Evolutionary conservation across 176 grass and related monocot species (phyloP).

Genomic region (Calamus simplicifolius): DNA sequence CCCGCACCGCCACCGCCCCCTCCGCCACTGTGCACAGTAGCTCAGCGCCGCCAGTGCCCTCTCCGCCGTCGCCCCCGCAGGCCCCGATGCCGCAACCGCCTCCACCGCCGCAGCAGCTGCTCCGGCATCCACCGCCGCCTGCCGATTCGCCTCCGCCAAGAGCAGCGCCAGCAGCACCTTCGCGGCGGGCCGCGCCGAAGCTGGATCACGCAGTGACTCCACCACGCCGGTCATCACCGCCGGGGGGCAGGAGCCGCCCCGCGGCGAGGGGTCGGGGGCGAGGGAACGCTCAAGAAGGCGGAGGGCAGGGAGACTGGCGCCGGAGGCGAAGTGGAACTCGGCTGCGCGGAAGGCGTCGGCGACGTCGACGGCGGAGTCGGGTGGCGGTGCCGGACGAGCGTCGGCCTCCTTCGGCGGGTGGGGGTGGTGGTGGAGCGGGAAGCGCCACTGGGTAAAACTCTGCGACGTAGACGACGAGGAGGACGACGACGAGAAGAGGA

Average conservation of each 20-base stretch:
- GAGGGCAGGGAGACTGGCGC: constrained; percentile 37
- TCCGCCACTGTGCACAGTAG: constrained; percentile 66
- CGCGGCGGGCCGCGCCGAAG: constrained; percentile 43
- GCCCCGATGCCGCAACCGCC: constrained; percentile 57
- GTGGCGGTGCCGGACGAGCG: background rate
- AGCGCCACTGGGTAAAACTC: constrained; percentile 81
- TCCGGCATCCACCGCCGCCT: constrained; percentile 44
- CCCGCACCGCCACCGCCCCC: constrained; percentile 38
- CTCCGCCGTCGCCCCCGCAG: constrained; percentile 60
- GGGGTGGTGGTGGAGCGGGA: constrained; percentile 55
- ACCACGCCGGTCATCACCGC: constrained; percentile 46
- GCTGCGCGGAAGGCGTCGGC: constrained; percentile 15
- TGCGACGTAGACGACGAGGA: constrained; percentile 66
- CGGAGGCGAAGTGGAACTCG: constrained; percentile 38
- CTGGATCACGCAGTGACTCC: constrained; percentile 40
- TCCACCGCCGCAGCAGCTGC: constrained; percentile 58
- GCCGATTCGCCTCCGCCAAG: constrained; percentile 42
- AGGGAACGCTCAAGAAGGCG: constrained; percentile 42
- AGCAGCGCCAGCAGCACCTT: constrained; percentile 61
- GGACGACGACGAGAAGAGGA: constrained; percentile 37
- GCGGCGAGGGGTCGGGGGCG: constrained; percentile 15
- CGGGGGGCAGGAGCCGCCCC: constrained; percentile 18
- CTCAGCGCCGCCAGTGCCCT: constrained; percentile 77
- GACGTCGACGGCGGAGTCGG: constrained; percentile 25
- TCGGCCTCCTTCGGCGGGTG: constrained; percentile 19